phyloP scores from a whole-genome alignment of 208 protist genomes.

The Leishmania tropica region DNA sequence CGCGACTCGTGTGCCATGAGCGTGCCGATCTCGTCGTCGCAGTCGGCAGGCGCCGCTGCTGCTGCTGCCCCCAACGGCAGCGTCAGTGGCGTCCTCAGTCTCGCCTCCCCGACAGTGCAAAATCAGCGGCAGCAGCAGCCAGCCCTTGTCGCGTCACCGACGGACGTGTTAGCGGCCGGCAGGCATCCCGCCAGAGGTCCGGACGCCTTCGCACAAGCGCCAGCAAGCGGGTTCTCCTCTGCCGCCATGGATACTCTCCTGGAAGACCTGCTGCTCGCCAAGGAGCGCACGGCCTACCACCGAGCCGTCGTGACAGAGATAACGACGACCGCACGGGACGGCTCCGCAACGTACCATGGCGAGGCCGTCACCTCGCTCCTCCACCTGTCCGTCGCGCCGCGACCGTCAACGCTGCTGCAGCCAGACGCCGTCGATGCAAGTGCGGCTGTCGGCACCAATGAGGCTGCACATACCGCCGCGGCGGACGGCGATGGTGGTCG shows the following conservation, averaged over 20 bases:
- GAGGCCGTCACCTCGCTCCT: constrained; percentile 15
- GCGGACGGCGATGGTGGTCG: not conserved
- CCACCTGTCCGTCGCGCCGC: not conserved
- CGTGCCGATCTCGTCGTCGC: not conserved
- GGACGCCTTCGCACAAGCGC: not conserved
- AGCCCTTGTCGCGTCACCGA: not conserved
- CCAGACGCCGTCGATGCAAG: constrained; percentile 18
- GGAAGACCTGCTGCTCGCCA: constrained; percentile 14
- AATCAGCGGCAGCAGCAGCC: not conserved
- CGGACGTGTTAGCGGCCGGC: not conserved
- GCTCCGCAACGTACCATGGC: not conserved
- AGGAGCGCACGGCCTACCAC: constrained; percentile 13
- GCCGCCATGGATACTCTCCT: constrained; percentile 11
- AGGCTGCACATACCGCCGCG: not conserved
- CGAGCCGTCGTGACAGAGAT: not conserved
- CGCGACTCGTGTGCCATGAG: not conserved
- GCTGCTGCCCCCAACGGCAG: not conserved
- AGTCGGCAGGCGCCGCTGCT: constrained; percentile 8
- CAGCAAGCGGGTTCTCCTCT: not conserved
- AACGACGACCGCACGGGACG: not conserved
- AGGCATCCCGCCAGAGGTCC: not conserved
- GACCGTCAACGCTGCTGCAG: constrained; percentile 1
- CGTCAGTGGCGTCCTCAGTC: not conserved
- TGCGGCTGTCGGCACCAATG: not conserved
- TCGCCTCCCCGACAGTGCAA: not conserved